Evolutionary conservation across 2,329 filamentous ascomycete genomes (phyloP).

Genomic region (Paecilomyces sp.): DNA sequence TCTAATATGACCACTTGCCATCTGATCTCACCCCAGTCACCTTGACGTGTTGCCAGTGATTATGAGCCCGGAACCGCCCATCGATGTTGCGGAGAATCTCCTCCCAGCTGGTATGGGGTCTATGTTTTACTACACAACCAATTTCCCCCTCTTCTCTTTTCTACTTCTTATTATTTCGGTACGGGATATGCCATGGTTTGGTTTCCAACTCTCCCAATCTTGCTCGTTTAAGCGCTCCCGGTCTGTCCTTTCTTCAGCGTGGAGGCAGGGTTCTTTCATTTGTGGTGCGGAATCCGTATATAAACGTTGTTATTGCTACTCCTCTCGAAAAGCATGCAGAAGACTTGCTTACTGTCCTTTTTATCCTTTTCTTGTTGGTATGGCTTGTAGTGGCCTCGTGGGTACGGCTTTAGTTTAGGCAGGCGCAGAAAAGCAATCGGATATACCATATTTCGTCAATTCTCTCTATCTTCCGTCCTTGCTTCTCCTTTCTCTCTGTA

Average conservation of each 20-base stretch:
- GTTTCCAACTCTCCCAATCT: background rate
- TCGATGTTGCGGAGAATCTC: background rate
- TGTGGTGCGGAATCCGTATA: background rate
- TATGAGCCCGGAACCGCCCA: background rate
- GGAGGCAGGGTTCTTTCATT: background rate
- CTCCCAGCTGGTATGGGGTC: background rate
- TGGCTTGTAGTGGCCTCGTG: background rate
- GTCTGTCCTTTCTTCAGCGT: background rate
- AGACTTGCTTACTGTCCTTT: background rate
- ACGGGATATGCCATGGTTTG: background rate
- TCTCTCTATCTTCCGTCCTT: background rate
- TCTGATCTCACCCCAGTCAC: background rate
- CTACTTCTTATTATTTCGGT: conserved; percentile 1
- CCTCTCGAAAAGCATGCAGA: background rate
- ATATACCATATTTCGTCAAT: background rate
- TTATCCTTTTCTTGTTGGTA: background rate
- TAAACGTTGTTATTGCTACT: background rate
- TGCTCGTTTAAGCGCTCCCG: background rate
- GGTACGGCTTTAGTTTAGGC: background rate
- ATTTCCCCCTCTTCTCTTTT: conserved; percentile 1
- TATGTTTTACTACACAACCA: background rate
- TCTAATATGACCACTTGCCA: background rate
- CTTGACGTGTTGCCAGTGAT: background rate
- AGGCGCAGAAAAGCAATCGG: background rate
- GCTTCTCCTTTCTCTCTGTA: background rate